Evolutionary conservation across 306 rosid genomes (phyloP).

Genomic region (Calophaca sinica): DNA sequence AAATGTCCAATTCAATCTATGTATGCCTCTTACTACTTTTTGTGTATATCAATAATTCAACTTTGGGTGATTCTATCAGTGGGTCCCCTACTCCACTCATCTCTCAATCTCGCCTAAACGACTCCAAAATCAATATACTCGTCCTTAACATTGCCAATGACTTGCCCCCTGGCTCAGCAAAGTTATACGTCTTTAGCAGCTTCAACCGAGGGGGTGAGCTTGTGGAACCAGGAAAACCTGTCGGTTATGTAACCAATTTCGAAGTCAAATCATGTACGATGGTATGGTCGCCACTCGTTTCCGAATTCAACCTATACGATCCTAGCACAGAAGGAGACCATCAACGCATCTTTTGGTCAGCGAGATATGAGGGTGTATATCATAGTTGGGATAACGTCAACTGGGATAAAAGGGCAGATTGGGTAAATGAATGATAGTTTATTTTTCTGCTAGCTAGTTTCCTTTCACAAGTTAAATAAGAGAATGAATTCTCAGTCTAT

Average conservation of each 20-base stretch:
- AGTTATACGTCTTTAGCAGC: not conserved
- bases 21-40: not conserved
- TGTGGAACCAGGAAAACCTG: not conserved
- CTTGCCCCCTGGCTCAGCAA: not conserved
- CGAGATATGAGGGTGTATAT: constrained; percentile 3
- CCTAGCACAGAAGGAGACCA: not conserved
- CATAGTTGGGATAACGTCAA: constrained; percentile 15
- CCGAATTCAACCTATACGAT: not conserved
- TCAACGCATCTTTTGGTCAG: constrained; percentile 14
- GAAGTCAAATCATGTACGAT: not conserved
- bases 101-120: not conserved
- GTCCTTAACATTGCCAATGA: not conserved
- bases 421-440: not conserved
- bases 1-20: not conserved
- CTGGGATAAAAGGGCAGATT: not conserved
- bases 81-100: too few relatives aligned
- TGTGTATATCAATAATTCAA: constrained; percentile 30
- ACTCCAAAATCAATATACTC: not conserved
- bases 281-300: not conserved
- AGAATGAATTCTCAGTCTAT: not conserved
- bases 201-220: not conserved
- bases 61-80: too few relatives aligned
- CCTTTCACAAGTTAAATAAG: not conserved
- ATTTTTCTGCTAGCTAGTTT: not conserved
- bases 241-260: rapidly evolving